Evolutionary conservation across 1,139 yeast genomes (phyloP).

Genomic region (Candida neerlandica): DNA sequence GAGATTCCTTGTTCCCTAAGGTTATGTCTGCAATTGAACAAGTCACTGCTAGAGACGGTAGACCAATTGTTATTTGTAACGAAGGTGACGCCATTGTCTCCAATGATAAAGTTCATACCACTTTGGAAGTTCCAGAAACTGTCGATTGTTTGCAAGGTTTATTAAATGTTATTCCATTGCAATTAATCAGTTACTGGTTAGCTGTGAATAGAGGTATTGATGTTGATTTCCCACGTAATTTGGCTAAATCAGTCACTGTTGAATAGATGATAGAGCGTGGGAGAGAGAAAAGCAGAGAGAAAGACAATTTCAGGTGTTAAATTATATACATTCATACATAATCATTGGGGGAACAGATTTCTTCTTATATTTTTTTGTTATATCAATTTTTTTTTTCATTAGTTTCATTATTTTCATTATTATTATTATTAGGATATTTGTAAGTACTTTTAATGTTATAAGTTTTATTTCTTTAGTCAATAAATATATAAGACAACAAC

Average conservation of each 20-base stretch:
- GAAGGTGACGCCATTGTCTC: conserved; percentile 75
- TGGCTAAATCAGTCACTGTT: conserved; percentile 98
- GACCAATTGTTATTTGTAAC: conserved; percentile 91
- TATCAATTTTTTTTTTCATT: neutral
- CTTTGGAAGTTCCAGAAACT: conserved; percentile 89
- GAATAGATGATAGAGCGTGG: conserved; percentile 45
- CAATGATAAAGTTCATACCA: conserved; percentile 57
- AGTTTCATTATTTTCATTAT: neutral
- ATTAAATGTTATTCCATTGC: conserved; percentile 91
- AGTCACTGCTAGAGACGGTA: conserved; percentile 96
- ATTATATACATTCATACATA: conserved; percentile 1
- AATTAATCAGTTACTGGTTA: conserved; percentile 95
- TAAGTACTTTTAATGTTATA: neutral
- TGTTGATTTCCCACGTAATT: conserved; percentile 98
- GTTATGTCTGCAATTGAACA: conserved; percentile 95
- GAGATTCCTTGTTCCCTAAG: conserved; percentile 95
- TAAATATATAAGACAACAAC: neutral
- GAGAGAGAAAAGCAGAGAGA: neutral
- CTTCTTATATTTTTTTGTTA: neutral
- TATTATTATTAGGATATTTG: neutral
- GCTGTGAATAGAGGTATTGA: conserved; percentile 95
- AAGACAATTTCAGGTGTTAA: neutral
- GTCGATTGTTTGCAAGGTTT: conserved; percentile 98
- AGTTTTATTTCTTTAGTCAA: neutral
- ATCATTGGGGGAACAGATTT: neutral